Conservation (phyloP, 371 early-diverging fungal species). For the Gilbertella persicaria region DNA sequence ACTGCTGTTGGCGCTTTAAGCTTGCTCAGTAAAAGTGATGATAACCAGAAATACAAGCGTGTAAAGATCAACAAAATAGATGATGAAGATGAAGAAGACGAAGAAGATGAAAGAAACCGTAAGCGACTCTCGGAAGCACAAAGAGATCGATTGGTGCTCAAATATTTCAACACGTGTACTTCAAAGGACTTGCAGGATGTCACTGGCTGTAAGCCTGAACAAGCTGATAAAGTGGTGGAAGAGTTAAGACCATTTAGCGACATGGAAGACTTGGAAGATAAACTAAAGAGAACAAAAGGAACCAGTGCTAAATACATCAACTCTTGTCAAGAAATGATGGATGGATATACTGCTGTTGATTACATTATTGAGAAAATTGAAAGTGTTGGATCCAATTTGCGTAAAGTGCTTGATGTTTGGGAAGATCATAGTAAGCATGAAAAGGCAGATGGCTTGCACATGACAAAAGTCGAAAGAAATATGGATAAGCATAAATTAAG, state of each 20-base stretch:
- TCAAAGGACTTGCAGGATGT: constrained; percentile 65
- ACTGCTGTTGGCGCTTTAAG: constrained; percentile 2
- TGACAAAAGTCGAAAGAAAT: constrained; percentile 22
- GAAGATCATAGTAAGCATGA: constrained; percentile 28
- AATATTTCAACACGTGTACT: constrained; percentile 68
- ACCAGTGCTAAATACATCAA: constrained; percentile 61
- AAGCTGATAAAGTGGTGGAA: constrained; percentile 56
- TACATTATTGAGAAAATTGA: constrained; percentile 66
- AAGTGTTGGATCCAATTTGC: constrained; percentile 54
- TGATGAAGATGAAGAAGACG: constrained; percentile 21
- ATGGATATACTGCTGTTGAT: constrained; percentile 77
- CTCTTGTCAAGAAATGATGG: constrained; percentile 64
- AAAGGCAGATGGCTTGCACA: constrained; percentile 31
- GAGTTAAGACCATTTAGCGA: constrained; percentile 65
- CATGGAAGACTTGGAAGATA: constrained; percentile 53
- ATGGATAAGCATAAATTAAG: constrained; percentile 11
- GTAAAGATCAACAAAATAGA: background rate
- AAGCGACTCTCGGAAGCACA: constrained; percentile 49
- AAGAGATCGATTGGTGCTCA: constrained; percentile 5
- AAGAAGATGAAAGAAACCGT: constrained; percentile 6
- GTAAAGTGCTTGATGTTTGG: constrained; percentile 56
- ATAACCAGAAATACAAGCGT: background rate
- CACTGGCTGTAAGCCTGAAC: constrained; percentile 60
- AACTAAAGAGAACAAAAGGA: constrained; percentile 57
- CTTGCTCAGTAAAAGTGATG: background rate